These are phyloP conservation scores for Colletotrichum acutatum DNA, from an alignment of 2,329 filamentous ascomycete species.

Conservation along the genomic window DNA sequence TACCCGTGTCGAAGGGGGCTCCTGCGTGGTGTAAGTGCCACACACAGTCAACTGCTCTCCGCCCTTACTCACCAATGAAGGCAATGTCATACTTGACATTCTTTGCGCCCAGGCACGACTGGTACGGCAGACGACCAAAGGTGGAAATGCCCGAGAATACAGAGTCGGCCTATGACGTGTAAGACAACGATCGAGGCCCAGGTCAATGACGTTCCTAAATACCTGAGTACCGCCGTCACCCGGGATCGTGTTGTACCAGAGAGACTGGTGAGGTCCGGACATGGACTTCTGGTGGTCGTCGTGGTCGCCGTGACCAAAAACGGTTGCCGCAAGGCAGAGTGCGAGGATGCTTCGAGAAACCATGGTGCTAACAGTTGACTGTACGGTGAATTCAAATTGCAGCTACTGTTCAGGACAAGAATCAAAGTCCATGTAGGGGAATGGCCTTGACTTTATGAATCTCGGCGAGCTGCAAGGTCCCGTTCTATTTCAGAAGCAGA, in stretches of 20 bases:
- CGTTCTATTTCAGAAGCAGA: not conserved
- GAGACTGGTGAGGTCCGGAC: slow-evolving; percentile 75
- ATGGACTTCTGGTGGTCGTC: slow-evolving; percentile 71
- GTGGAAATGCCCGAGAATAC: slow-evolving; percentile 91
- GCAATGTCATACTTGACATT: slow-evolving; percentile 84
- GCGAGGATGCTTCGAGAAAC: slow-evolving; percentile 43
- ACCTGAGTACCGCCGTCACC: slow-evolving; percentile 88
- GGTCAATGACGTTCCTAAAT: slow-evolving; percentile 35
- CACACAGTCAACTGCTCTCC: not conserved
- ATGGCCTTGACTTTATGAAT: slow-evolving; percentile 28
- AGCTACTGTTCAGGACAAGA: not conserved
- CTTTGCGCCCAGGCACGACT: slow-evolving; percentile 77
- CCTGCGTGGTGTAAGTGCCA: slow-evolving; percentile 54
- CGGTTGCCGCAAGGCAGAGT: slow-evolving; percentile 59
- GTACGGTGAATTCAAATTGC: not conserved
- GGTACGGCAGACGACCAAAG: slow-evolving; percentile 83
- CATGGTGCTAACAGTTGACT: slow-evolving; percentile 40
- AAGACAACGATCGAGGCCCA: slow-evolving; percentile 3
- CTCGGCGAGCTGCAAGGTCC: slow-evolving; percentile 7
- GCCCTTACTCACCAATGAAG: slow-evolving; percentile 72
- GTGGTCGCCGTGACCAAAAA: slow-evolving; percentile 68
- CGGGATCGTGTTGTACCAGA: slow-evolving; percentile 87
- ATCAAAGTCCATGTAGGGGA: not conserved
- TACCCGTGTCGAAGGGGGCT: slow-evolving; percentile 87
- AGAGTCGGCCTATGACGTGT: slow-evolving; percentile 74